phyloP scores from a whole-genome alignment of 1,284 basidiomycete species.

The Peniophora sp. region DNA sequence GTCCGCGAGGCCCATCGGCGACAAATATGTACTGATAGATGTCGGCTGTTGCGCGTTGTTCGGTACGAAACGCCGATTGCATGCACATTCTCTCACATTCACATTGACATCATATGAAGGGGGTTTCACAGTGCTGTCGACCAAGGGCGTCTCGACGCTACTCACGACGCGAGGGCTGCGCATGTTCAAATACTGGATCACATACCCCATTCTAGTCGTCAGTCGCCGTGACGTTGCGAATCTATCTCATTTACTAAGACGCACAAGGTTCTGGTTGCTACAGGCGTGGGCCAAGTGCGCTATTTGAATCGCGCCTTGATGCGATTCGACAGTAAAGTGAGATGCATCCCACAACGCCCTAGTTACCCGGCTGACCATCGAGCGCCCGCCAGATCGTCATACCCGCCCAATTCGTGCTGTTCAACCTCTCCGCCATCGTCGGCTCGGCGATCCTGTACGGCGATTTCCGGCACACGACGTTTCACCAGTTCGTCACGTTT shows the following conservation, averaged over 20 bases:
- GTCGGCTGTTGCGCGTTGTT: constrained; percentile 85
- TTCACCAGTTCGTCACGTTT: constrained; percentile 83
- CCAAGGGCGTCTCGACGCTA: constrained; percentile 87
- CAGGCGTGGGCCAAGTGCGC: constrained; percentile 85
- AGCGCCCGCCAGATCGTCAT: constrained; percentile 63
- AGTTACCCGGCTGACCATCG: not conserved
- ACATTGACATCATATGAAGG: constrained; percentile 34
- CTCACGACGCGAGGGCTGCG: constrained; percentile 69
- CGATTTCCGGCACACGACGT: constrained; percentile 77
- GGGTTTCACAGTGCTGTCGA: constrained; percentile 91
- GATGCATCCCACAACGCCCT: constrained; percentile 5
- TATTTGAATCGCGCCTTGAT: constrained; percentile 88
- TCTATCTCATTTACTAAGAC: not conserved
- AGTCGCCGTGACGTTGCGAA: constrained; percentile 9
- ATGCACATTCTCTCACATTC: not conserved
- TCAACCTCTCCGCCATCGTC: constrained; percentile 81
- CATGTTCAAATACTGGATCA: constrained; percentile 72
- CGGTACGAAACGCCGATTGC: constrained; percentile 35
- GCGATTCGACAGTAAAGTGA: constrained; percentile 80
- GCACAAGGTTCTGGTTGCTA: constrained; percentile 60
- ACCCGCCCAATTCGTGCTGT: constrained; percentile 91
- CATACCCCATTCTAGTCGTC: constrained; percentile 68
- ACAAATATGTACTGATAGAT: constrained; percentile 75
- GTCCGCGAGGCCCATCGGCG: constrained; percentile 54
- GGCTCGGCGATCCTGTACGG: constrained; percentile 92